Evolutionary conservation across 306 rosid genomes (phyloP), one percentile per base, ranked within the genome.

Genomic region (Abrus pulchellus): DNA sequence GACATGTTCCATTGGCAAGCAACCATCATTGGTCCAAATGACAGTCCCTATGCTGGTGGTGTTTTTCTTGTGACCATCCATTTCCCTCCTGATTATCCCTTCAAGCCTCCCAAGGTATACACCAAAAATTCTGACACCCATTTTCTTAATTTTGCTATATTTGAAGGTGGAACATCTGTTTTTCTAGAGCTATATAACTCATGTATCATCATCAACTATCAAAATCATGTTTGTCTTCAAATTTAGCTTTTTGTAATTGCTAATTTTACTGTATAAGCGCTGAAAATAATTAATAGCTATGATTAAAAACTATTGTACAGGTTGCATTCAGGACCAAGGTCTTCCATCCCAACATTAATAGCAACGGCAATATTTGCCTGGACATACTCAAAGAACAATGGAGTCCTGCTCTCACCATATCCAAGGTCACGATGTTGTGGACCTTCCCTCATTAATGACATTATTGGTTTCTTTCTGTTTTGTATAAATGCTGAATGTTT

Each of bases 1-100:
- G 97, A 93, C 78, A 93, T 94, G 97, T 93, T 93, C 76, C 97
- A 93, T 77, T 94, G 97, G 99, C 97, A 93, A 88, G 99, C 99
- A 77, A 94, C 99, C 64, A 93, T 94, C 38, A 91, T 94, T 13
- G 99, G 97, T 83, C 99, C 99, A 73, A 90, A 87, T 83, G 99
- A 94, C n/a, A 91, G 99, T 75, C 97, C 99, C 44, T 94, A 93
- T 79, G 86, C 97, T 55, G 95, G 97, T 28, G 99, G 99, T 3
- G 97, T 94, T 76, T 94, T 94, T 84, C 90, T 94, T 75, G 97
- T 91, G 0, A 86, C 88, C 9, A 94, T 94, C 83, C 95, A 94
- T 87, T 94, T 94, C 53, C 97, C 92, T 76, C 97, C 97, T 56
- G 99, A 94, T 84, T 93, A 94, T 83, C 99, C 99, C 56, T 93